phyloP scores from a whole-genome alignment of 352 stramenopile species.

The Thalassiosira pacifica region DNA sequence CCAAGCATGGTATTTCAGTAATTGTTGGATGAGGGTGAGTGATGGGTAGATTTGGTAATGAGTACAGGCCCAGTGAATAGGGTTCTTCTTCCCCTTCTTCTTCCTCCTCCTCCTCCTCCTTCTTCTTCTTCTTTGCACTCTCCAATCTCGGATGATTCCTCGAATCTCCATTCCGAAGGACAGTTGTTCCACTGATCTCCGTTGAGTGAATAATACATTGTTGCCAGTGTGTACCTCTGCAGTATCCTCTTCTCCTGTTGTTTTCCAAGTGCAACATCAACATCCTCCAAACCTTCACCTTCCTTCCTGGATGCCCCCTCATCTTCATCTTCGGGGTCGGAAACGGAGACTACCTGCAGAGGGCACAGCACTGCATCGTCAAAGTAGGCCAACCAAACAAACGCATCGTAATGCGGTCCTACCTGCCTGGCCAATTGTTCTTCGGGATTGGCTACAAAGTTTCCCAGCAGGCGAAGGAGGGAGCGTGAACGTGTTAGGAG shows the following conservation, averaged over 20 bases:
- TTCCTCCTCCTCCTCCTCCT: neutral
- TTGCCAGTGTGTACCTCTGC: conserved; percentile 63
- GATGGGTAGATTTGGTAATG: too few relatives aligned
- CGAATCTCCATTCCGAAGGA: conserved; percentile 12
- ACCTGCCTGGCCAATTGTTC: conserved; percentile 25
- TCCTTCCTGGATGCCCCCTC: neutral
- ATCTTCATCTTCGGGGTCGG: neutral
- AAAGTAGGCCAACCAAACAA: conserved; percentile 39
- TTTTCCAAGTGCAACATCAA: too few relatives aligned
- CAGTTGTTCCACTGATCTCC: conserved; percentile 61
- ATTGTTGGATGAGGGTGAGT: too few relatives aligned
- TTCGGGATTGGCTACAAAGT: conserved; percentile 14
- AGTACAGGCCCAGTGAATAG: too few relatives aligned
- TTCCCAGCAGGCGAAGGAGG: neutral
- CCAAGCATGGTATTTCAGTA: too few relatives aligned
- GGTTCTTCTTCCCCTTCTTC: too few relatives aligned
- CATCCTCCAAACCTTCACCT: too few relatives aligned
- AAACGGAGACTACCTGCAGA: neutral
- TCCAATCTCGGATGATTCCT: neutral
- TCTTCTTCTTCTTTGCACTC: neutral
- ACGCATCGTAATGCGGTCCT: conserved; percentile 45
- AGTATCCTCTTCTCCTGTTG: conserved; percentile 38
- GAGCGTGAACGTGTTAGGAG: neutral
- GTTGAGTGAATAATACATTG: conserved; percentile 64
- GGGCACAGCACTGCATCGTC: conserved; percentile 49